Percentiles rank a stretch among this genome's conserved stretches.
phyloP scores from a whole-genome alignment of 768 basidiomycete species.

The Rhodotorula diobovata region DNA sequence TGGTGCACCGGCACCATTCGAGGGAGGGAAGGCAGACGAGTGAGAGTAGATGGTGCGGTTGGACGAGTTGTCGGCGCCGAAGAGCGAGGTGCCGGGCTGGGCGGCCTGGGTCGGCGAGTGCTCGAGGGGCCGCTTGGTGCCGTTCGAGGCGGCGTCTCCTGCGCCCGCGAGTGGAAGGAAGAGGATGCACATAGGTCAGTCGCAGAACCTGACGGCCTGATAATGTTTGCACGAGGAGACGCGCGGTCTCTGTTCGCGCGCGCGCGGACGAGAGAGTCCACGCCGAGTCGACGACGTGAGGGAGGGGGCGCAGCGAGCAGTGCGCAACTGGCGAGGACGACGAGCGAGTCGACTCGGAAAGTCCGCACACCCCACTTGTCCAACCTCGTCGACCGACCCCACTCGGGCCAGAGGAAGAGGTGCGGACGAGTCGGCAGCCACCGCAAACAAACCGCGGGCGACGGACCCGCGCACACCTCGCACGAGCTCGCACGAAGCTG shows the following conservation, averaged over 20 bases:
- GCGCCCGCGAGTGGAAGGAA: not conserved
- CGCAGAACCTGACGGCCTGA: no score
- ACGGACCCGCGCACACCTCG: no score
- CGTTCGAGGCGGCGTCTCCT: conserved; percentile 9
- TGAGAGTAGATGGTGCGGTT: conserved; percentile 22
- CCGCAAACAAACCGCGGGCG: not conserved
- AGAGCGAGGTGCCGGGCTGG: conserved; percentile 7
- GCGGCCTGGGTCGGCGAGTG: conserved; percentile 15
- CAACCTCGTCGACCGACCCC: not conserved
- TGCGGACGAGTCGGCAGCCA: no score
- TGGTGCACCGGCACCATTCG: not conserved
- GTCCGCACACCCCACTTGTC: not conserved
- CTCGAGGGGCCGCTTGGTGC: conserved; percentile 22
- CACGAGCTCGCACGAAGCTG: no score
- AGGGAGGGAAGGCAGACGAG: not conserved
- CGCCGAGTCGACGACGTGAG: no score
- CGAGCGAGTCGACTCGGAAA: not conserved
- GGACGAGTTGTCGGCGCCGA: not conserved
- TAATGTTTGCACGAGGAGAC: not conserved
- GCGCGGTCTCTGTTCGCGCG: no score
- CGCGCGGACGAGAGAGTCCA: no score
- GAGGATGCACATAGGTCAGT: not conserved
- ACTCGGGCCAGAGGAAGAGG: not conserved
- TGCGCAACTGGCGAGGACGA: not conserved
- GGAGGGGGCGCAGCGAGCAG: not conserved